Evolutionary conservation across 208 protist species (phyloP).

Genomic region (Acanthamoeba royreba): DNA sequence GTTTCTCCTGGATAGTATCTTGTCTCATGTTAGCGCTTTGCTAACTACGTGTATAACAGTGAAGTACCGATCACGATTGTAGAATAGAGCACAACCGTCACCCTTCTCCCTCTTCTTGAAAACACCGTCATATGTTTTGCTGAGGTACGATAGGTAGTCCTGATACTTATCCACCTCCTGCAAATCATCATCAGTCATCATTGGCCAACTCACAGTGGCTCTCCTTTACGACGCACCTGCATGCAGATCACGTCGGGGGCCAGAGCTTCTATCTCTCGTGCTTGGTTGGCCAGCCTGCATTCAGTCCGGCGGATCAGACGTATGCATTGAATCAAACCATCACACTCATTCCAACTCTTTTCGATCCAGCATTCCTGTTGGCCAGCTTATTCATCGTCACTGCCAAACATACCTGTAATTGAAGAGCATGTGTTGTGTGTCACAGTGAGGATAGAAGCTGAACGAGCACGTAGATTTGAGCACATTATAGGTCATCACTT

Average conservation of each 20-base stretch:
- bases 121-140: background rate
- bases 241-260: background rate
- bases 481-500: background rate
- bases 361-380: no score
- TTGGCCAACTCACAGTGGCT: no score
- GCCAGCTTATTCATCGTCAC: no score
- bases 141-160: background rate
- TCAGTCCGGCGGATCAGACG: no score
- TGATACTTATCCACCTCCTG: constrained; percentile 6
- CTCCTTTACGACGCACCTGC: no score
- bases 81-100: background rate
- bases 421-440: background rate
- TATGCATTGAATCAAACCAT: background rate
- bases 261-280: background rate
- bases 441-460: background rate
- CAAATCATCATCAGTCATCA: background rate
- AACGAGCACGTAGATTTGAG: background rate
- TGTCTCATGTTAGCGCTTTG: background rate
- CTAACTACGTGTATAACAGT: no score
- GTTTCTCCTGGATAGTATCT: background rate
- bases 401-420: background rate
- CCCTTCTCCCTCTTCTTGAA: background rate
- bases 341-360: background rate
- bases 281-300: background rate
- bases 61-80: background rate